Evolutionary conservation across 2,329 filamentous ascomycete species (phyloP), one percentile per base, ranked within the genome.

Genomic region (Aspergillus ustus): DNA sequence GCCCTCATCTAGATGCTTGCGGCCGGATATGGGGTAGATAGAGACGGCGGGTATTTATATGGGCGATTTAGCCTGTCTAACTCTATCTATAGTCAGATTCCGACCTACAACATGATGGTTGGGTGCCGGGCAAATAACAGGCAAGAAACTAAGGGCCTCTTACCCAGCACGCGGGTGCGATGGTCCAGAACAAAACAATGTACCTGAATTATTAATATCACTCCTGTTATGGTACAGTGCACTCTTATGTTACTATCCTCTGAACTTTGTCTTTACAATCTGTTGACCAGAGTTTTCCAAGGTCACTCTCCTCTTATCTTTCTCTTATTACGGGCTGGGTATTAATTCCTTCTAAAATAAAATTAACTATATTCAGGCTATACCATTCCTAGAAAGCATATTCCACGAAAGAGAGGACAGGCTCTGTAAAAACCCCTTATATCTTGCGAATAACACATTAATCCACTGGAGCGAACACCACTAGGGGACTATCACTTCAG

Each of bases 61-160:
- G 57, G 57, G 43, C 44, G 20, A 17, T 44, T 43, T 60, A 29
- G n/a, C 50, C 22, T 17, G 20, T 51, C 55, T 40, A 43, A n/a
- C 48, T 52, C 40, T 25, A 4, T 37, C 34, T 3, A 29, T 54
- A 20, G 54, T 9, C 31, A 40, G 50, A 60, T 25, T 25, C 6
- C 43, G 13, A 54, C 20, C 48, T 57, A 20, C 56, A 31, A 53
- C 31, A 59, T 46, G 22, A 28, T 54, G 57, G 22, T 13, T 59
- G 17, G 51, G 57, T 48, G 50, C 51, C 28, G 49, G 17, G 40
- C 48, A 53, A 34, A 34, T 59, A 3, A 43, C 40, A 34, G 57
- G 57, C 40, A 46, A 59, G 57, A 59, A 59, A 49, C 57, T 53
- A n/a, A 53, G 49, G 37, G 19, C 37, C 55, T 44, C 34, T 43